Evolutionary conservation across 176 grass and related monocot species (phyloP).

Genomic region (Otatea glauca): DNA sequence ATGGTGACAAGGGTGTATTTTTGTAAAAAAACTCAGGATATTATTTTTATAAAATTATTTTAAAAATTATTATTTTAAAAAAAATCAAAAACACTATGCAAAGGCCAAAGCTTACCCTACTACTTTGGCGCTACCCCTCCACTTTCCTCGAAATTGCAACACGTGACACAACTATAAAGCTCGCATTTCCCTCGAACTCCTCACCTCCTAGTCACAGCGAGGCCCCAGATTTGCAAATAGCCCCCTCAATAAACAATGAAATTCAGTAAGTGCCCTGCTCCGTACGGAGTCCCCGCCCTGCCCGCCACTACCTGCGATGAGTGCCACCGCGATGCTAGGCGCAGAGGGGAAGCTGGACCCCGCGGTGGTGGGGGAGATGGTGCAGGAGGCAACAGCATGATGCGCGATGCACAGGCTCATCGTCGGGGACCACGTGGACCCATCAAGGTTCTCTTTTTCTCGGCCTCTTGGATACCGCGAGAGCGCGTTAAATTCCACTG

Average conservation of each 20-base stretch:
- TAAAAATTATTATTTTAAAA: too few species aligned
- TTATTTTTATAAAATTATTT: too few species aligned
- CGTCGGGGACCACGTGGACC: slow-evolving; percentile 66
- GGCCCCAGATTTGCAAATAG: slow-evolving; percentile 1
- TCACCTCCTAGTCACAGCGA: not conserved
- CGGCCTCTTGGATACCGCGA: not conserved
- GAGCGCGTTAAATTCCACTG: too few species aligned
- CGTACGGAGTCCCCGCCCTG: not conserved
- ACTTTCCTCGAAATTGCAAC: not conserved
- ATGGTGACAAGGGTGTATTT: too few species aligned
- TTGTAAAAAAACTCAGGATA: too few species aligned
- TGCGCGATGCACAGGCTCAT: slow-evolving; percentile 70
- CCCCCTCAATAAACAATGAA: not conserved
- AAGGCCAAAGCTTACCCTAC: not conserved
- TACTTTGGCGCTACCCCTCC: slow-evolving; percentile 20
- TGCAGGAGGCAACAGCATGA: slow-evolving; percentile 58
- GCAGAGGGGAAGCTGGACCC: not conserved
- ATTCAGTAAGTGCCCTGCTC: not conserved
- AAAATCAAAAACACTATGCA: too few species aligned
- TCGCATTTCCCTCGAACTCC: not conserved
- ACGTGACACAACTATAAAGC: not conserved
- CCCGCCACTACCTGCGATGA: slow-evolving; percentile 17
- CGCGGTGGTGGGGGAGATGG: slow-evolving; percentile 46
- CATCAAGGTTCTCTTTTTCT: slow-evolving; percentile 35
- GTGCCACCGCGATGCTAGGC: slow-evolving; percentile 21